Base-by-base conservation (phyloP, 805 yeast genomes). In the Ogataea henricii region DNA sequence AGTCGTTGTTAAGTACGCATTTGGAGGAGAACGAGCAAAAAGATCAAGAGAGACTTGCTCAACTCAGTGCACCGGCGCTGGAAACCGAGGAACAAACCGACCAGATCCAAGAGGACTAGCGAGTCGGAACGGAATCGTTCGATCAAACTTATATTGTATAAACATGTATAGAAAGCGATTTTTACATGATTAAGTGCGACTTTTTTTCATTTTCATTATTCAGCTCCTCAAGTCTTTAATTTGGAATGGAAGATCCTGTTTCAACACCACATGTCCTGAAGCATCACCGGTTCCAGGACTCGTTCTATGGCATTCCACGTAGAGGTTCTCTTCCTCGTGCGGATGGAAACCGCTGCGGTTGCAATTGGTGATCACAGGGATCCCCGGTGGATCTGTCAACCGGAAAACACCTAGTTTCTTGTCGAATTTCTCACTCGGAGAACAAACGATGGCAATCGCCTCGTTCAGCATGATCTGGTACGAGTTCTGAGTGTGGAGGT, bases 391-490 rank as follows among this genome's bases (percentile, higher is more conserved):
- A 53, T 82, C 86, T 0, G 86, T 80, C 18, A 83, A 67, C 49
- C 88, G 65, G 64, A 81, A 83, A 2, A 78, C 69, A 2, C 87
- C 87, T 63, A 78, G 67, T 23, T 72, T 66, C 17, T 81, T 81
- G 6, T 55, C 46, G 37, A 62, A 66, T 35, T 59, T 58, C 9
- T 69, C 68, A 34, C 63, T 58, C 10, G 88, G 88, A 1, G 89
- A 74, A 57, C 85, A 79, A 1, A 83, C 89, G 23, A 83, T 73
- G 12, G 88, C 88, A 25, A 83, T 74, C 0, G 87, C 83, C 60
- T 83, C 89, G 22, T 85, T 82, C 13, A 83, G 67, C 88, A 83
- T 82, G 42, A 82, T 72, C 64, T 83, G 89, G 61, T 83, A 83
- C 2, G 85, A 77, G 51, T 77, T 78, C 52, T 83, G 88, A 2